Base-by-base conservation (phyloP, 352 stramenopile species). In the Peronospora belbahrii region DNA sequence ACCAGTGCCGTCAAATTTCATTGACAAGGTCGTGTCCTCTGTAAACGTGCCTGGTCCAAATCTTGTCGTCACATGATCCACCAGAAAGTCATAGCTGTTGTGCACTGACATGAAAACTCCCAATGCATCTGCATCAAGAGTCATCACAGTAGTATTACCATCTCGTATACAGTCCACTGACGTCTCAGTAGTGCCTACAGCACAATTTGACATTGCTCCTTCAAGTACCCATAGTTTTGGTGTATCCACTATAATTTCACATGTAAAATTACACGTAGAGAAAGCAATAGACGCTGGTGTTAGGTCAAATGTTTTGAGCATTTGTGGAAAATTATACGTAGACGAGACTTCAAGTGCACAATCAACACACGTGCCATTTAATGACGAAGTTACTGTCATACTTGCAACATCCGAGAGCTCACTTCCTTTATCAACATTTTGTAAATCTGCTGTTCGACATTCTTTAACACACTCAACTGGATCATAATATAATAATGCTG, bases 361-460 rank as follows among this genome's bases (percentile, higher is more conserved):
- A 55, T 86, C 71, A 23, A 47, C 46, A 35, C 79, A 91, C 45
- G 76, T 91, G 52, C 79, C 79, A 23, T 84, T 79, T 11, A 74
- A 56, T n/a, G 59, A 72, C 31, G 78, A 78, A 2, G 32, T 34
- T 30, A 89, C 53, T 6, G 32, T 57, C 34, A 89, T 66, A 24
- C 30, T 56, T n/a, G 63, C 53, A 23, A 64, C 54, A 42, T 86
- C 72, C 13, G 47, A 70, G n/a, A 88, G 68, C 36, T 62, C 48
- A 42, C 55, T 74, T 28, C 57, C 62, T 39, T 67, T 65, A 32
- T 64, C 60, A 49, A 75, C 59, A 42, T 54, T 73, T 43, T 74
- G 59, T 41, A 75, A 35, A 24, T 79, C 57, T 2, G 64, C 61
- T n/a, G 50, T 41, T 2, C 54, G 60, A 42, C 77, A 88, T 19